Evolutionary conservation across 352 stramenopile species (phyloP), one percentile per base, ranked within the genome.

Genomic region (Blastocystis sp.): DNA sequence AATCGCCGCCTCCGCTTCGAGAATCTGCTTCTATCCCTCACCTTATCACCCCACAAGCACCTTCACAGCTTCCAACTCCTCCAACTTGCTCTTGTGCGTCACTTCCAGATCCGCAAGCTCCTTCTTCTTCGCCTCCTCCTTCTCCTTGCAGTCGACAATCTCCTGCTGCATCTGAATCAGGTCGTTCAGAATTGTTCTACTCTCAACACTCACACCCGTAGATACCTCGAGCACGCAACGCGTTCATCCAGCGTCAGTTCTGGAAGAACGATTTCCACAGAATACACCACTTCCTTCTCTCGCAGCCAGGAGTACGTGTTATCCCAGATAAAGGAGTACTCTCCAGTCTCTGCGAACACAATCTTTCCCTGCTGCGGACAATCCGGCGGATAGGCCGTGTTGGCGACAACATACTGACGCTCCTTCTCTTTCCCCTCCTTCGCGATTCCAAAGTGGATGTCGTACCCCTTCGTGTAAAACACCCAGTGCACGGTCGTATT

Each of bases 301-400:
- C 24, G 71, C 4, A 81, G n/a, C 71, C 71, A 81, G 4, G 71
- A 81, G 66, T 81, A 81, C 3, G 45, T 64, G 43, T 81, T 81
- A 81, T 81, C 71, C 71, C 71, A 81, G 2, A 81, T 54, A 9
- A 81, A 21, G 48, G 19, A 81, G 24, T 45, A 45, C 9, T 38
- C 43, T 65, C 71, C 71, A 17, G 14, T 14, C 1, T 65, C 19
- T 14, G 24, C 24, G 14, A 81, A 11, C 34, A 81, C 43, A 57
- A 81, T 60, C 14, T n/a, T 45, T n/a, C 71, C 71, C 45, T 81
- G 10, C 34, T 43, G 24, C n/a, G n/a, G 24, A 19, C n/a, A 24
- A 17, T 57, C 11, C 2, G 71, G 71, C 64, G 71, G 28, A 42
- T 45, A 40, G n/a, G 24, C 6, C 9, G 10, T 54, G 2, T 81